Conservation (phyloP, 495 filamentous ascomycete genomes). For the Penicillium ucsense region DNA sequence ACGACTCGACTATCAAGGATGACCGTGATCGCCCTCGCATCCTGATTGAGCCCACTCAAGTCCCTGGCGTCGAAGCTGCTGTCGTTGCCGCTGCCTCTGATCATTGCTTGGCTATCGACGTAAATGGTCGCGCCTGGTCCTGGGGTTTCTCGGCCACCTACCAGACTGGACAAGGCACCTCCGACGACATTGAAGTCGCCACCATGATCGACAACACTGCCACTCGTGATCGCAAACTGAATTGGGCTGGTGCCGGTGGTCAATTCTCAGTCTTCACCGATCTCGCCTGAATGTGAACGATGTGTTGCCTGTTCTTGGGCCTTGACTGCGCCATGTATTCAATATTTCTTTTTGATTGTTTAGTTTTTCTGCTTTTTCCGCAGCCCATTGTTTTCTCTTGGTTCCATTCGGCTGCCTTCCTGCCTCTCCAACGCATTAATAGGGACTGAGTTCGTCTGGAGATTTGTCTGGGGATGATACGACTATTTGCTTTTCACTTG, state of each 20-base stretch:
- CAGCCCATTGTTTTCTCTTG: neutral
- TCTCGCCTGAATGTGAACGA: slow-evolving; percentile 10
- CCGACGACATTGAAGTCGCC: slow-evolving; percentile 48
- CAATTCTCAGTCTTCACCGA: slow-evolving; percentile 47
- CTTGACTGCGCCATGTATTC: too few species aligned
- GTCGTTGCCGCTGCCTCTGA: slow-evolving; percentile 43
- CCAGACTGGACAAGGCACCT: slow-evolving; percentile 50
- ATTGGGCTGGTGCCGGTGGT: slow-evolving; percentile 51
- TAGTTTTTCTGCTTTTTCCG: neutral
- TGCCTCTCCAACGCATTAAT: slow-evolving; percentile 1
- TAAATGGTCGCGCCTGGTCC: slow-evolving; percentile 46
- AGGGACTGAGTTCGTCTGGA: slow-evolving; percentile 5
- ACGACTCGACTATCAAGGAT: slow-evolving; percentile 40
- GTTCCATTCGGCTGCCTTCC: too few species aligned
- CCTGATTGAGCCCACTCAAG: slow-evolving; percentile 40
- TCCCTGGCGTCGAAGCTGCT: slow-evolving; percentile 38
- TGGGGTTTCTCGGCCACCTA: slow-evolving; percentile 58
- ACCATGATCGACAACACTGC: slow-evolving; percentile 52
- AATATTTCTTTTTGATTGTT: neutral
- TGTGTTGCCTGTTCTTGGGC: too few species aligned
- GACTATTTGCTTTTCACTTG: too few species aligned
- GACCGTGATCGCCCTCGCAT: slow-evolving; percentile 42
- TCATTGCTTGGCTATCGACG: slow-evolving; percentile 49
- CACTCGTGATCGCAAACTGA: slow-evolving; percentile 43
- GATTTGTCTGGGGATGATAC: neutral